phyloP scores from a whole-genome alignment of 139 green algal species.

The Chlamydomonas schloesseri region DNA sequence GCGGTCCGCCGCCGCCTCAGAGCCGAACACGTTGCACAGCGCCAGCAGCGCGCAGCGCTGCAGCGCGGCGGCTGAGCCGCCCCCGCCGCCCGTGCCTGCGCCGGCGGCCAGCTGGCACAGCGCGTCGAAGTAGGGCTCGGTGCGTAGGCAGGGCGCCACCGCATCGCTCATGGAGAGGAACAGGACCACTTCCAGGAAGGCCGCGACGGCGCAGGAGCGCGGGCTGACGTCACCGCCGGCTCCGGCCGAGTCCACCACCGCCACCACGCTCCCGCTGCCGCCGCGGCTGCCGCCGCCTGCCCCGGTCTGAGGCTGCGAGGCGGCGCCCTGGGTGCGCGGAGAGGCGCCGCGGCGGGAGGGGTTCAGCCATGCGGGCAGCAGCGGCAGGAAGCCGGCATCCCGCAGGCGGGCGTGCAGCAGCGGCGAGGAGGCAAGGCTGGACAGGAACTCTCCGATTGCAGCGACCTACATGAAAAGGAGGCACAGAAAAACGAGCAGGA shows the following conservation, averaged over 20 bases:
- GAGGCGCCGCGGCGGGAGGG: too few relatives aligned
- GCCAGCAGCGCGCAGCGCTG: background rate
- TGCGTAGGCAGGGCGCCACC: background rate
- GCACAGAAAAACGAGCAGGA: too few relatives aligned
- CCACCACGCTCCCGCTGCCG: too few relatives aligned
- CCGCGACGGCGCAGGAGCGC: too few relatives aligned
- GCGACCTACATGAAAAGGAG: too few relatives aligned
- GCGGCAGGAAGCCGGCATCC: constrained; percentile 22
- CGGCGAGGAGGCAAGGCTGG: background rate
- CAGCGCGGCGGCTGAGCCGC: background rate
- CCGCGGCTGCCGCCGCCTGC: background rate
- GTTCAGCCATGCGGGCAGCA: background rate
- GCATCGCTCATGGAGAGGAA: background rate
- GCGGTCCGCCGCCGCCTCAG: background rate
- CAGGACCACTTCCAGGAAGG: background rate
- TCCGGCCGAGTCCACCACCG: too few relatives aligned
- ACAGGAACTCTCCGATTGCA: constrained; percentile 14
- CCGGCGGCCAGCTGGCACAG: background rate
- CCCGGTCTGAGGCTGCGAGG: too few relatives aligned
- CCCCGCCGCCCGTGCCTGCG: background rate
- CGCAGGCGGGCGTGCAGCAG: background rate
- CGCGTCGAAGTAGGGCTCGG: constrained; percentile 22
- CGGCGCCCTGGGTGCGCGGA: too few relatives aligned
- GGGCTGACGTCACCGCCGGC: background rate
- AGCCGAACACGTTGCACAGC: constrained; percentile 3